Base-by-base conservation (phyloP, 169 alveolate genomes). In the Plasmodium inui region DNA sequence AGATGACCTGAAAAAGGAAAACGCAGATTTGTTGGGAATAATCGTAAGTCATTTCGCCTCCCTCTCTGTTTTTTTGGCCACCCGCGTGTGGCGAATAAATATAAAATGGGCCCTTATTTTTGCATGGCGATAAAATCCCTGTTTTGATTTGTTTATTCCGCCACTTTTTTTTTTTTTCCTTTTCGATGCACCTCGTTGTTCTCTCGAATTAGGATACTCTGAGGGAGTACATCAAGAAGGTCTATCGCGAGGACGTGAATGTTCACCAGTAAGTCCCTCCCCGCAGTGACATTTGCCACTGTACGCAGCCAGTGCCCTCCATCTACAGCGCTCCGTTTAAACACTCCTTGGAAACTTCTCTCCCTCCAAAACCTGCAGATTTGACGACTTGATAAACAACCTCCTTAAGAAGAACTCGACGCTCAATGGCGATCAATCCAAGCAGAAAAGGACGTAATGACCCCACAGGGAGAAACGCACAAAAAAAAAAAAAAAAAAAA, bases 361-460 rank as follows among this genome's bases (percentile, higher is more conserved):
- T 39, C 19, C 1, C n/a, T 3, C 28, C 28, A 26, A 57, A 19
- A 22, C 14, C 14, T 79, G 32, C 84, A 88, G 94, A 44, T 88
- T 41, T 73, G 94, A 88, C 37, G 94, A 88, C 37, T 41, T 88
- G 39, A 78, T 88, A 57, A 88, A 88, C 53, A 88, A 88, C 41
- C 82, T 88, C 28, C 73, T 88, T 32, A 88, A 88, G 34, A 90
- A 88, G 14, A 76, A 88, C 50, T 57, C 89, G 3, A 79, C 82
- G 26, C 82, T 88, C 32, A 88, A 76, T 39, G 80, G 79, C 50
- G 94, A 88, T 28, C 19, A 79, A 4, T 79, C 94, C 17, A 88
- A 88, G 44, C 94, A 88, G 39, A 88, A 88, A 61, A 88, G 46
- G 71, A 88, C 79, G 94, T 88, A 88, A 67, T 7, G n/a, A 22